Conservation (phyloP, 768 basidiomycete species). For the Lactarius quietus region DNA sequence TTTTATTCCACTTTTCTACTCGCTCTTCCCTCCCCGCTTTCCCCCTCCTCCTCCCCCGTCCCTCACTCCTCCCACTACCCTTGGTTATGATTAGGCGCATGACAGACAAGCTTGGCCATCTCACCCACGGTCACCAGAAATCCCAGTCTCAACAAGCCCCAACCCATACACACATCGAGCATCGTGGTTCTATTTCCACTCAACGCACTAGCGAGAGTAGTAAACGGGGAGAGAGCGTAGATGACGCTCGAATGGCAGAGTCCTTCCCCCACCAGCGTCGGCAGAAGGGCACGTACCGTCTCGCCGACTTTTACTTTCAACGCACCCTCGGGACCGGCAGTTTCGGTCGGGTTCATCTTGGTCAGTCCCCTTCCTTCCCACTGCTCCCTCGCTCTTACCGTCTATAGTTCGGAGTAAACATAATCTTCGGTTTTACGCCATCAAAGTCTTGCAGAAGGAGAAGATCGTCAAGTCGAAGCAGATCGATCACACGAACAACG, state of each 20-base stretch:
- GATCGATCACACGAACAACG: slow-evolving; percentile 95
- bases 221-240: slow-evolving; percentile 39
- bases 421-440: slow-evolving; percentile 92
- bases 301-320: slow-evolving; percentile 76
- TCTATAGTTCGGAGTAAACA: slow-evolving; percentile 80
- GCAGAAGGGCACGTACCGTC: slow-evolving; percentile 63
- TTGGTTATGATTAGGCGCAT: slow-evolving; percentile 34
- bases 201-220: slow-evolving; percentile 58
- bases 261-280: slow-evolving; percentile 39
- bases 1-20: not conserved
- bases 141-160: slow-evolving; percentile 24
- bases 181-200: slow-evolving; percentile 66
- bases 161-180: slow-evolving; percentile 35
- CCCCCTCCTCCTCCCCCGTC: not conserved
- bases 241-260: slow-evolving; percentile 14
- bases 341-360: slow-evolving; percentile 94
- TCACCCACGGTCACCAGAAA: slow-evolving; percentile 27
- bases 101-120: slow-evolving; percentile 34
- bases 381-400: not conserved
- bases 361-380: slow-evolving; percentile 37
- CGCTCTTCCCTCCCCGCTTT: not conserved
- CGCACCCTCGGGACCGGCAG: slow-evolving; percentile 91
- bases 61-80: not conserved
- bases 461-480: slow-evolving; percentile 92
- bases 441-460: slow-evolving; percentile 93